Evolutionary conservation across 2,329 filamentous ascomycete species (phyloP).

Genomic region (Colletotrichum lindemuthianum): DNA sequence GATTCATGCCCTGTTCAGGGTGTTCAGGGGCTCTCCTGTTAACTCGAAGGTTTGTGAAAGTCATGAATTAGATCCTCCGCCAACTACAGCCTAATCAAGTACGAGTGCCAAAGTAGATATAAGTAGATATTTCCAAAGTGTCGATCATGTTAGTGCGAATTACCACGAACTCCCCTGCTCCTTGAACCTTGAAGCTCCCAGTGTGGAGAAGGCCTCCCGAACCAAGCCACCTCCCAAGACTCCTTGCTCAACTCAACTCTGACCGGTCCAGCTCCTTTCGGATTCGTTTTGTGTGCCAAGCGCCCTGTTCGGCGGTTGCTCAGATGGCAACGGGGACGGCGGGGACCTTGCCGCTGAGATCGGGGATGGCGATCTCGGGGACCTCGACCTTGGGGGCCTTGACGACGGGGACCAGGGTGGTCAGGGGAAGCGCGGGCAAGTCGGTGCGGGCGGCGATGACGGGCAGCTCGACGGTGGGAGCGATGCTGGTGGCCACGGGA

Average conservation of each 20-base stretch:
- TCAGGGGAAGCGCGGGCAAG: not conserved
- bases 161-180: slow-evolving; percentile 10
- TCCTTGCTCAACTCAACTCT: not conserved
- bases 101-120: not conserved
- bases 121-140: not conserved
- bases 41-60: slow-evolving; percentile 2
- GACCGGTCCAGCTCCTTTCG: no score
- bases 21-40: slow-evolving; percentile 6
- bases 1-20: slow-evolving; percentile 10
- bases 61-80: slow-evolving; percentile 6
- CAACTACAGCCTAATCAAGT: not conserved
- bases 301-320: no score
- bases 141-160: slow-evolving; percentile 8
- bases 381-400: not conserved
- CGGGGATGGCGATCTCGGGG: not conserved
- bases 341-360: not conserved
- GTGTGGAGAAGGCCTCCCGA: slow-evolving; percentile 1
- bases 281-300: no score
- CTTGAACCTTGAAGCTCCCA: no score
- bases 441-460: not conserved
- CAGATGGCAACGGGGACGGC: not conserved
- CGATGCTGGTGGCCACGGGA: not conserved
- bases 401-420: slow-evolving; percentile 4
- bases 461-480: not conserved
- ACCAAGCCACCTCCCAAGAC: slow-evolving; percentile 1